Evolutionary conservation across 2,329 filamentous ascomycete genomes (phyloP).

Genomic region (Aspergillus pseudonomiae): DNA sequence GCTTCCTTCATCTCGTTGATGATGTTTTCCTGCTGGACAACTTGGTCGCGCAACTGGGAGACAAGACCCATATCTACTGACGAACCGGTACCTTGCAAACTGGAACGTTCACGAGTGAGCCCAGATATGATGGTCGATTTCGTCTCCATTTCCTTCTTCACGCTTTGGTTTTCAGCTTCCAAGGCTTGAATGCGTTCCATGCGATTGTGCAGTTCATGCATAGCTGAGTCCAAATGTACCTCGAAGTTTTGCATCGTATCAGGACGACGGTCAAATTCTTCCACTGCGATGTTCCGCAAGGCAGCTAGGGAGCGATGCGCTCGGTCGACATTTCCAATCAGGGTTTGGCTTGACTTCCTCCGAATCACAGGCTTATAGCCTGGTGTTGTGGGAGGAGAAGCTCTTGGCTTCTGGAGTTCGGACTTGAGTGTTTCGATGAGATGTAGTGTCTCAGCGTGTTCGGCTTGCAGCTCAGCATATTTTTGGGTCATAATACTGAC

Average conservation of each 20-base stretch:
- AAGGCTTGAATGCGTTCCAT: conserved; percentile 89
- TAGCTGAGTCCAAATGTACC: conserved; percentile 83
- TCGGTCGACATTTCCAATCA: conserved; percentile 78
- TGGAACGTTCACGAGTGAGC: conserved; percentile 87
- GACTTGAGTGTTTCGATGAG: conserved; percentile 90
- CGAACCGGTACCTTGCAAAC: conserved; percentile 71
- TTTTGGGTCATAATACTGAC: conserved; percentile 73
- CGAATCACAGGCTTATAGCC: conserved; percentile 71
- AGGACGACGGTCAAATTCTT: conserved; percentile 79
- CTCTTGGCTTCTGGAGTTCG: conserved; percentile 77
- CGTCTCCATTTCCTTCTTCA: conserved; percentile 94
- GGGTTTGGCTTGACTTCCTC: conserved; percentile 87
- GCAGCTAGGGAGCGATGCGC: conserved; percentile 89
- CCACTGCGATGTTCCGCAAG: conserved; percentile 81
- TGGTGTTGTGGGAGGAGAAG: conserved; percentile 55
- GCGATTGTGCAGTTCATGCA: conserved; percentile 85
- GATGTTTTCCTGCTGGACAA: conserved; percentile 82
- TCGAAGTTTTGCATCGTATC: conserved; percentile 93
- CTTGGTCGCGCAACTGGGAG: conserved; percentile 81
- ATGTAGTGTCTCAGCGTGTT: conserved; percentile 79
- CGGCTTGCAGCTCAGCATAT: conserved; percentile 79
- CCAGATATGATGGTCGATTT: conserved; percentile 97
- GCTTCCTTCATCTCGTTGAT: conserved; percentile 73
- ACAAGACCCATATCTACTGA: conserved; percentile 92
- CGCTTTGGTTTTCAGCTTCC: conserved; percentile 77